Base-by-base conservation (phyloP, 2,329 filamentous ascomycete genomes). In the Byssothecium circinans region DNA sequence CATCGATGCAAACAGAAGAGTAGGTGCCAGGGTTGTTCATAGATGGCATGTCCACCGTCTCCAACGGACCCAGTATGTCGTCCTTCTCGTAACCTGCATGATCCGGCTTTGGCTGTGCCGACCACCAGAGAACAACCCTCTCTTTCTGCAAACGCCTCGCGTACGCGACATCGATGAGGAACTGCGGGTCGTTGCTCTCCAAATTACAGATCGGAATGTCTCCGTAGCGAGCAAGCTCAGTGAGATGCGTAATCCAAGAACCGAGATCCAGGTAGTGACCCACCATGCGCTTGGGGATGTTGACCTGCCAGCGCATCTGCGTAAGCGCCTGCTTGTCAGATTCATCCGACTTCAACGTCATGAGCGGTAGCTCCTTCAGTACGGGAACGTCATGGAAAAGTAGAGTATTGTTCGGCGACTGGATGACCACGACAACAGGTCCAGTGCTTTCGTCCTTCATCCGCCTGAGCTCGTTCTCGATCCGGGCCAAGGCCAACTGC, bases 41-140 rank as follows among this genome's bases (percentile, higher is more conserved):
- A 12, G 87, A 87, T 1, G 94, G 92, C 90, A 97, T 95, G 49
- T 89, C 85, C 12, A 96, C 88, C 10, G 81, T 87, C 56, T 99
- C 92, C 22, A 97, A 79, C 2, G 88, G 82, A 0, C 88, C 88
- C 0, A 88, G 75, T 18, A 96, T 82, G 68, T 97, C 90, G 62
- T 99, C 95, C 52, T 87, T 88, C 68, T 99, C 94, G 68, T 96
- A 91, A 0, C 94, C 94, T 37, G 91, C 94, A 71, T 99, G 94
- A 67, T 99, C 94, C 1, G 95, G 94, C 42, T 87, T 84, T 0
- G 92, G 84, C 6, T 87, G 86, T 8, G 83, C 80, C 15, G 92
- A 97, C 94, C 94, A 99, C 94, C 94, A 99, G 6, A 99, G 77
- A 5, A 99, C 88, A 1, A 99, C 89, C 47, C 91, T 91, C 65